Conservation (phyloP, 1,139 yeast genomes). For the Saccharomycopsis phalli region DNA sequence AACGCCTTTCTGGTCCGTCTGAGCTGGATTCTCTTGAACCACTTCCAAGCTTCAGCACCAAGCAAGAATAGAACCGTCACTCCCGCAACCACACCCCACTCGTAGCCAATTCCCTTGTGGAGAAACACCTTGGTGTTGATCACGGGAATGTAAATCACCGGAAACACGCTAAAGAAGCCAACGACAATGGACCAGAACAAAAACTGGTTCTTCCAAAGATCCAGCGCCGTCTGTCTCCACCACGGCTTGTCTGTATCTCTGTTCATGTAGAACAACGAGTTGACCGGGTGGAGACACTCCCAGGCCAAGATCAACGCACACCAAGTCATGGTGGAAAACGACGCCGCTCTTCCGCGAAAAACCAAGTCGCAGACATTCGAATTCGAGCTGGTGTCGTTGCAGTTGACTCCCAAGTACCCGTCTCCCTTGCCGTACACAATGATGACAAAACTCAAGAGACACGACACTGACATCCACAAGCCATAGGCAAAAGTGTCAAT, state of each 20-base stretch:
- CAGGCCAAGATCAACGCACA: constrained; percentile 79
- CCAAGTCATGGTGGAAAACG: constrained; percentile 88
- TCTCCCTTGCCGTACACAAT: constrained; percentile 58
- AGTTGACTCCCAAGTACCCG: constrained; percentile 58
- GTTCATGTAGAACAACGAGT: constrained; percentile 69
- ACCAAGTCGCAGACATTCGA: constrained; percentile 50
- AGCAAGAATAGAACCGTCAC: constrained; percentile 50
- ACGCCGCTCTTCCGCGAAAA: constrained; percentile 69
- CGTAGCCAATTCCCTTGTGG: constrained; percentile 67
- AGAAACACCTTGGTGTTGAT: constrained; percentile 71
- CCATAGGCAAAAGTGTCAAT: constrained; percentile 74
- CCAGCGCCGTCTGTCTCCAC: constrained; percentile 51
- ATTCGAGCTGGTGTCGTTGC: constrained; percentile 40
- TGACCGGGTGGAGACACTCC: constrained; percentile 76
- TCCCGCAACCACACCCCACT: constrained; percentile 75
- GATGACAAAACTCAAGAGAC: constrained; percentile 59
- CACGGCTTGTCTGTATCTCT: constrained; percentile 56
- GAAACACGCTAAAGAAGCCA: constrained; percentile 69
- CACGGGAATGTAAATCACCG: constrained; percentile 81
- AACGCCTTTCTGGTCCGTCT: constrained; percentile 47
- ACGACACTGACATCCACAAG: constrained; percentile 60
- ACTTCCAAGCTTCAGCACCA: constrained; percentile 63
- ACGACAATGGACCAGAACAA: constrained; percentile 75
- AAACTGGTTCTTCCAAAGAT: constrained; percentile 69
- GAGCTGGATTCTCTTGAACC: constrained; percentile 48